A percentile compares a stretch with the other conserved stretches of the same genome.
Evolutionary conservation across 345 rosid genomes (phyloP).

Genomic region (Dovyalis caffra): DNA sequence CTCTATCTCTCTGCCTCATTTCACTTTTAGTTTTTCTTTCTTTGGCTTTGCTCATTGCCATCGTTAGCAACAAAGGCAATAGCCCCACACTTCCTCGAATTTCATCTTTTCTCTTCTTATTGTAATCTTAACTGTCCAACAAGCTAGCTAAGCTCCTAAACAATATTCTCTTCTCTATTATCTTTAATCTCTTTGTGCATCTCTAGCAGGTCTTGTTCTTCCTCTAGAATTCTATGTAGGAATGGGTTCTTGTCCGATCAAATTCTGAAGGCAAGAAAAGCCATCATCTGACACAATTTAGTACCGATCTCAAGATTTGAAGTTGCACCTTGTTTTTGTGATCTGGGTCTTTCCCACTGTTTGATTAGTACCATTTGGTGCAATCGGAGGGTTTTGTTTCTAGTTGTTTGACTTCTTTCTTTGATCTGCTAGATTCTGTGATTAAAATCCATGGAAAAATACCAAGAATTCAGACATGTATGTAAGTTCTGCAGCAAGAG

Average conservation of each 20-base stretch:
- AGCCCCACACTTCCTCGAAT: slow-evolving; percentile 15
- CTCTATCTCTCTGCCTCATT: slow-evolving; percentile 2
- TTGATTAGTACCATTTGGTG: slow-evolving; percentile 15
- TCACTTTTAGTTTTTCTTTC: slow-evolving; percentile 1
- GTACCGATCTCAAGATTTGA: neutral
- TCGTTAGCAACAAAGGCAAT: slow-evolving; percentile 34
- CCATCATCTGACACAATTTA: slow-evolving; percentile 13
- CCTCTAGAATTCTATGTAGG: slow-evolving; percentile 3
- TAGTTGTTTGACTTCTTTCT: neutral
- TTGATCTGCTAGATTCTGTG: slow-evolving; percentile 4
- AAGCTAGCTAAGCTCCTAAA: slow-evolving; percentile 1
- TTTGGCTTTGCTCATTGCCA: slow-evolving; percentile 35
- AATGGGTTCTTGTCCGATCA: neutral
- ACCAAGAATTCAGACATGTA: slow-evolving; percentile 35
- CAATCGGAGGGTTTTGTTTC: slow-evolving; percentile 18
- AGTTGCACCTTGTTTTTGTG: slow-evolving; percentile 29
- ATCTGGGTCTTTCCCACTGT: slow-evolving; percentile 34
- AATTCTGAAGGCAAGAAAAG: neutral
- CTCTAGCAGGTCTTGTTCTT: slow-evolving; percentile 28
- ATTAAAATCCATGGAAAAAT: slow-evolving; percentile 6
- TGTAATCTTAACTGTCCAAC: slow-evolving; percentile 25
- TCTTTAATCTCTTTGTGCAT: neutral
- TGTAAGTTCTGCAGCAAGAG: slow-evolving; percentile 69
- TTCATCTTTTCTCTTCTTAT: slow-evolving; percentile 14
- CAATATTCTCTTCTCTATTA: neutral